These are phyloP conservation scores for Leccinum olivaceoglutinosum DNA, from an alignment of 1,284 basidiomycete species.

Conservation along the genomic window DNA sequence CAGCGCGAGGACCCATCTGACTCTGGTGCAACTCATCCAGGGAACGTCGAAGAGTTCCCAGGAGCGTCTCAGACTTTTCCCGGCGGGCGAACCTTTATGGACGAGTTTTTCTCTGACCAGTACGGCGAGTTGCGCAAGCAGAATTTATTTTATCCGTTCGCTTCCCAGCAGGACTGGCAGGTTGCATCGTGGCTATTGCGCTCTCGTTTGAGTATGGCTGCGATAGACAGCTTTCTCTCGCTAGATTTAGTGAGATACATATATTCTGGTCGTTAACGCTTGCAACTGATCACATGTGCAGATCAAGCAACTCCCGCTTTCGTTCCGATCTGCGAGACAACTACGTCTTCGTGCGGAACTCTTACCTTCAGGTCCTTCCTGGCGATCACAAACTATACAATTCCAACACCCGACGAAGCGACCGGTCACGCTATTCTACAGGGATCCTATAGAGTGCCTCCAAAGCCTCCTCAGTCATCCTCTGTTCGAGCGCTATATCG, in stretches of 20 bases:
- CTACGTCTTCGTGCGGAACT: not conserved
- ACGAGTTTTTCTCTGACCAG: slow-evolving; percentile 1
- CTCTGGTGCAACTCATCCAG: not conserved
- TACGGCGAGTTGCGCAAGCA: not conserved
- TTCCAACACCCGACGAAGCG: not conserved
- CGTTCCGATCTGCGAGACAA: not conserved
- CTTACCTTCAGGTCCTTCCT: not conserved
- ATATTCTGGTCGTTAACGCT: not conserved
- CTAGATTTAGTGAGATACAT: not conserved
- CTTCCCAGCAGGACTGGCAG: slow-evolving; percentile 3
- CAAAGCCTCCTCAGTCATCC: not conserved
- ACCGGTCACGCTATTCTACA: not conserved
- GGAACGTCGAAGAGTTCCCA: not conserved
- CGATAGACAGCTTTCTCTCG: not conserved
- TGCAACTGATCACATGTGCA: not conserved
- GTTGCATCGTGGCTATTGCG: not conserved
- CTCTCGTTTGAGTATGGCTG: not conserved
- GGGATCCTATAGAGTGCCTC: not conserved
- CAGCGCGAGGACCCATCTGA: not conserved
- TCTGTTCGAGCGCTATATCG: not conserved
- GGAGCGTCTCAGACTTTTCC: not conserved
- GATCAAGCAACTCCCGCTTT: not conserved
- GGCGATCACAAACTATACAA: not conserved
- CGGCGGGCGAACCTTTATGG: slow-evolving; percentile 1
- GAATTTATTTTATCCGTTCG: slow-evolving; percentile 4